phyloP scores from a whole-genome alignment of 2,329 filamentous ascomycete genomes.

The Nigrograna mackinnonii region DNA sequence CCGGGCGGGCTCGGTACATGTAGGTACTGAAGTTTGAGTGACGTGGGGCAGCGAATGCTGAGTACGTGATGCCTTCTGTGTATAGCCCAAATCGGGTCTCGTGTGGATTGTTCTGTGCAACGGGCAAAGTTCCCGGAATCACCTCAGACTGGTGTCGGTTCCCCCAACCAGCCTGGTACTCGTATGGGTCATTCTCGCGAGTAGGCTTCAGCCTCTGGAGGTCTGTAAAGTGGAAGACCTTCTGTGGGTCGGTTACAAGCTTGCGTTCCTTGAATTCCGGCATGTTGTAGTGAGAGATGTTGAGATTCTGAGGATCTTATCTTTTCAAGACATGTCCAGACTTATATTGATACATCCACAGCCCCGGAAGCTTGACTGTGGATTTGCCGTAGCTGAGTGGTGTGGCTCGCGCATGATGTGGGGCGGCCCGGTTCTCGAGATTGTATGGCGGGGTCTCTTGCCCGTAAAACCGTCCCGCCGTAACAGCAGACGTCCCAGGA shows the following conservation, averaged over 20 bases:
- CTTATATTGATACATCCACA: constrained; percentile 33
- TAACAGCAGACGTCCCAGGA: constrained; percentile 19
- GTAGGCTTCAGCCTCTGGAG: constrained; percentile 42
- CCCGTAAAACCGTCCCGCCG: constrained; percentile 17
- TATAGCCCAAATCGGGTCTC: constrained; percentile 49
- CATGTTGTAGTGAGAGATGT: constrained; percentile 20
- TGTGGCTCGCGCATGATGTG: constrained; percentile 34
- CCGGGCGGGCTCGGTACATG: constrained; percentile 49
- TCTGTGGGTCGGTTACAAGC: constrained; percentile 39
- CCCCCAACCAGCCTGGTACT: constrained; percentile 42
- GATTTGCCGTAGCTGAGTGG: constrained; percentile 36
- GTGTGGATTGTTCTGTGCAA: constrained; percentile 48
- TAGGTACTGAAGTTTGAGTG: constrained; percentile 48
- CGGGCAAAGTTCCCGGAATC: constrained; percentile 47
- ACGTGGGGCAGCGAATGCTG: constrained; percentile 48
- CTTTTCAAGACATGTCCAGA: constrained; percentile 13
- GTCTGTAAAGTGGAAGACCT: constrained; percentile 43
- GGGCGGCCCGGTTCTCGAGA: constrained; percentile 27
- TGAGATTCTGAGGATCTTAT: constrained; percentile 7
- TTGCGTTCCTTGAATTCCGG: constrained; percentile 37
- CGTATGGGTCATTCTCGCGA: constrained; percentile 42
- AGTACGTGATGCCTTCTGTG: constrained; percentile 50
- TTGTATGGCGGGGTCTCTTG: constrained; percentile 28
- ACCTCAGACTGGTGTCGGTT: constrained; percentile 46
- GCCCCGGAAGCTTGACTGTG: constrained; percentile 17